Evolutionary conservation across 2,329 filamentous ascomycete species (phyloP), one percentile per base, ranked within the genome.

Genomic region (Periconia digitata): DNA sequence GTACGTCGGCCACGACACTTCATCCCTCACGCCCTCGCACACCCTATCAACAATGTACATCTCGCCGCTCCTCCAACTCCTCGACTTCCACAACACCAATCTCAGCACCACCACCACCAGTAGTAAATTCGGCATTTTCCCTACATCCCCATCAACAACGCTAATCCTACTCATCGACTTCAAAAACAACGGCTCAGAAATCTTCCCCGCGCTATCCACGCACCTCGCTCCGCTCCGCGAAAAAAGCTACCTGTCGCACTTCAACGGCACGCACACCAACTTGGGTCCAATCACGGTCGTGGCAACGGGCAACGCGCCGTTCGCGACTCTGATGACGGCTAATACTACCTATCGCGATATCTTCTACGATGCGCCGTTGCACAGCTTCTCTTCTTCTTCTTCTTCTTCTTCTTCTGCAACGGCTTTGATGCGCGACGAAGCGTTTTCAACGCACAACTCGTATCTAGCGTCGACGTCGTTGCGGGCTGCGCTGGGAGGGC

Each of bases 381-480:
- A 10, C 4, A 13, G 10, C 27, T 15, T 32, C 27, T 15, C 27
- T 15, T 32, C 27, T 15, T 15, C 12, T 13, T 12, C 27, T 32
- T 3, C 12, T 12, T 15, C 27, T 12, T n/a, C n/a, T n/a, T n/a
- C n/a, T n/a, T n/a, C n/a, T n/a, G n/a, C n/a, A n/a, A n/a, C n/a
- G n/a, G n/a, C n/a, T n/a, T n/a, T n/a, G n/a, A n/a, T n/a, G n/a
- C n/a, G n/a, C n/a, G n/a, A n/a, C n/a, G n/a, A n/a, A n/a, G 27
- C 10, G n/a, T 32, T 32, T 15, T 32, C 27, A 4, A 10, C 27
- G n/a, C 10, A 32, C 16, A 89, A 87, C 64, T 86, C 83, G 3
- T 85, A 83, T 69, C 89, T 88, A 66, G 83, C 85, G 16, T 85
- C 81, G 40, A 76, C 79, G 3, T 78, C 80, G 15, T 85, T 89